phyloP scores from a whole-genome alignment of 2,329 filamentous ascomycete species.

The Penicillium polonicum region DNA sequence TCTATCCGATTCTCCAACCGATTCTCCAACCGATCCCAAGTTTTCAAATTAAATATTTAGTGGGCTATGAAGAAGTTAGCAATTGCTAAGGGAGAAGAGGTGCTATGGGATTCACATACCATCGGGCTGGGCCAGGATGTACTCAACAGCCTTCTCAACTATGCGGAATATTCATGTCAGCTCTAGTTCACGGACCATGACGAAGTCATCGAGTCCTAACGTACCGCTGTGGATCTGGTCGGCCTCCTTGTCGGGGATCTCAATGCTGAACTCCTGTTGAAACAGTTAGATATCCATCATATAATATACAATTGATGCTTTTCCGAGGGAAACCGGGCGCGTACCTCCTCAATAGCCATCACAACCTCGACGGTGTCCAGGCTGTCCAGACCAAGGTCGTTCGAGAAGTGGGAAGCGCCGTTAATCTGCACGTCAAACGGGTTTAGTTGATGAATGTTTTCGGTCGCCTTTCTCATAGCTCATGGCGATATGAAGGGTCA shows the following conservation, averaged over 20 bases:
- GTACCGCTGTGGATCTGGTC: conserved; percentile 90
- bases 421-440: conserved; percentile 65
- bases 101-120: conserved; percentile 58
- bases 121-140: conserved; percentile 90
- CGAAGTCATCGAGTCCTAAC: conserved; percentile 35
- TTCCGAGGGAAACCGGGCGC: conserved; percentile 16
- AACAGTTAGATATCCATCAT: conserved; percentile 20
- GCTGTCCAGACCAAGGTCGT: conserved; percentile 94
- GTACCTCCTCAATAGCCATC: conserved; percentile 98
- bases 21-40: conserved; percentile 21
- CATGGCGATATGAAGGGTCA: conserved; percentile 2
- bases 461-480: conserved; percentile 6
- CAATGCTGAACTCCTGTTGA: conserved; percentile 75
- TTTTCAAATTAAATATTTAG: conserved; percentile 36
- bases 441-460: conserved; percentile 23
- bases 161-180: conserved; percentile 22
- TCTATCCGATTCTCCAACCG: conserved; percentile 35
- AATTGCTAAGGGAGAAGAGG: neutral
- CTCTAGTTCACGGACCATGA: neutral
- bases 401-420: conserved; percentile 82
- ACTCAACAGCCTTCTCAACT: conserved; percentile 94
- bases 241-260: conserved; percentile 97
- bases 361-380: conserved; percentile 99
- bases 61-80: conserved; percentile 34
- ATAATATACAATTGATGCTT: neutral